phyloP scores from a whole-genome alignment of 116 monocot species.

The Papilionanthe hybrid region DNA sequence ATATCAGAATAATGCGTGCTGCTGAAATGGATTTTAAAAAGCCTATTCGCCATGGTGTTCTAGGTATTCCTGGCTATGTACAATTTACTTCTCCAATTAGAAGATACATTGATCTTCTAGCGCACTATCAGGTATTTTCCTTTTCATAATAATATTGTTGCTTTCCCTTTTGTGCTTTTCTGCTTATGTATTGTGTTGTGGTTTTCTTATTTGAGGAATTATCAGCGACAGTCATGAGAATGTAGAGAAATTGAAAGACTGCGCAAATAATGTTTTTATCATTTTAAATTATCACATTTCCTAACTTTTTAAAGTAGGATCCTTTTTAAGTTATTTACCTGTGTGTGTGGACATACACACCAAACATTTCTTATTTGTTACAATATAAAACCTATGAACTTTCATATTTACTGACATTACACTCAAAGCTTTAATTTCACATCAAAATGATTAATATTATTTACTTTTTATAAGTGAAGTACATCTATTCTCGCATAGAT shows the following conservation, averaged over 20 bases:
- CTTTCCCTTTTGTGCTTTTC: not conserved
- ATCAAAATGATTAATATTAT: not conserved
- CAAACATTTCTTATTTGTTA: no score
- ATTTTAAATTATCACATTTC: not conserved
- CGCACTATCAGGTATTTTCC: constrained; percentile 84
- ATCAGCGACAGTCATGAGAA: not conserved
- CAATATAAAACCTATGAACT: no score
- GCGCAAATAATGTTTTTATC: no score
- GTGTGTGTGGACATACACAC: no score
- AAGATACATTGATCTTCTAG: constrained; percentile 81
- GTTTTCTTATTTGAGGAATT: constrained; percentile 1
- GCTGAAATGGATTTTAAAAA: constrained; percentile 78
- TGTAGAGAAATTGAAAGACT: no score
- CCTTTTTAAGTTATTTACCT: not conserved
- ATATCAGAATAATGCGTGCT: constrained; percentile 79
- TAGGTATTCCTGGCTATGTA: constrained; percentile 95
- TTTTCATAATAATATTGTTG: not conserved
- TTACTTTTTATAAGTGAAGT: no score
- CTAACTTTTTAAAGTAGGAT: not conserved
- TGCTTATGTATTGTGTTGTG: not conserved
- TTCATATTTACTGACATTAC: no score
- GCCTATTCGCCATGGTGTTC: constrained; percentile 67
- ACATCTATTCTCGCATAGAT: no score
- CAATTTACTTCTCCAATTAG: constrained; percentile 95
- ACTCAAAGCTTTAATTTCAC: no score